phyloP scores from a whole-genome alignment of 371 early-diverging fungal genomes.

The Apophysomyces ossiformis region DNA sequence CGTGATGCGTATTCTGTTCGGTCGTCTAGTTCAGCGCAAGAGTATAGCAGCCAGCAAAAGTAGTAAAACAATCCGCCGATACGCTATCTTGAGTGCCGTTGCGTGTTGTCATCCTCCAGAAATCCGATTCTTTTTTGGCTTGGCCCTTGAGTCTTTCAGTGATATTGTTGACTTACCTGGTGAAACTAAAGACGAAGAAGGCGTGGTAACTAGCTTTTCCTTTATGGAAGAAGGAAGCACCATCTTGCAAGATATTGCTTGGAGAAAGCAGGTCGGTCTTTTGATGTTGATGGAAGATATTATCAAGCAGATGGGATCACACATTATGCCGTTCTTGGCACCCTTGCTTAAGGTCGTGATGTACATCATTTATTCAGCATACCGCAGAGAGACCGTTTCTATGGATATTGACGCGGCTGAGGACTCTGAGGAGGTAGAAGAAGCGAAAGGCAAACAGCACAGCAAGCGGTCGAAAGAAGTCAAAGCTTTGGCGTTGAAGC shows the following conservation, averaged over 20 bases:
- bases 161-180: constrained; percentile 39
- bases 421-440: constrained; percentile 19
- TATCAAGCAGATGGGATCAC: constrained; percentile 79
- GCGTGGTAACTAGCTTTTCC: constrained; percentile 17
- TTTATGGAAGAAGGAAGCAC: constrained; percentile 29
- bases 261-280: constrained; percentile 81
- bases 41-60: constrained; percentile 68
- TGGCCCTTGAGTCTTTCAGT: constrained; percentile 82
- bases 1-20: constrained; percentile 86
- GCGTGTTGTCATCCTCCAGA: constrained; percentile 69
- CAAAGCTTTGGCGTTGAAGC: constrained; percentile 72
- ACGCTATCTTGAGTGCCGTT: constrained; percentile 81
- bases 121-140: constrained; percentile 71
- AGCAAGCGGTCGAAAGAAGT: constrained; percentile 61
- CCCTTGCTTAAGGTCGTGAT: constrained; percentile 71
- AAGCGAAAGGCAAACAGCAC: constrained; percentile 33
- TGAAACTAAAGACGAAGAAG: constrained; percentile 27
- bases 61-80: constrained; percentile 62
- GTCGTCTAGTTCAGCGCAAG: constrained; percentile 79
- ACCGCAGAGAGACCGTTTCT: constrained; percentile 37
- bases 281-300: constrained; percentile 80
- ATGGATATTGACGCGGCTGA: constrained; percentile 37
- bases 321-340: constrained; percentile 71
- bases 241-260: constrained; percentile 42
- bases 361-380: constrained; percentile 67